A percentile compares a stretch with the other conserved stretches of the same genome.
Conservation (phyloP, 163 green algal species). For the Chlamydomonas reinhardtii region DNA sequence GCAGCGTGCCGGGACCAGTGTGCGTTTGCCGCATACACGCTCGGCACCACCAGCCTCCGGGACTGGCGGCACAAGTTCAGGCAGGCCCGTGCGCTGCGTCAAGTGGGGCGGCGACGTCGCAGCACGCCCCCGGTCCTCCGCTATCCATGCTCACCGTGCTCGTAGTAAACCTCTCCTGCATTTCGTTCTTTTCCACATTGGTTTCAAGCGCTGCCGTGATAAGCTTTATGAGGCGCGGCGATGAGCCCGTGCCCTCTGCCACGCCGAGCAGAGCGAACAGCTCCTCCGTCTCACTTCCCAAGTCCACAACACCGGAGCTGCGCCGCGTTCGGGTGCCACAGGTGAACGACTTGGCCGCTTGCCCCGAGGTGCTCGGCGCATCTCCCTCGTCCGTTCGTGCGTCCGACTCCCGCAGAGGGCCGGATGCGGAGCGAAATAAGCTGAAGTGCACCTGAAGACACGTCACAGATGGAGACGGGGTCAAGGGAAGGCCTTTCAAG, state of each 20-base stretch:
- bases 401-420: neutral
- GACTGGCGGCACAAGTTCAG: too few species aligned
- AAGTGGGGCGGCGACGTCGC: too few species aligned
- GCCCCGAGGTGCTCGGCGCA: constrained; percentile 7
- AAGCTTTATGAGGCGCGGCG: constrained; percentile 30
- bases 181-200: constrained; percentile 41
- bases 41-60: too few species aligned
- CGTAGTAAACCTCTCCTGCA: constrained; percentile 16
- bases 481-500: too few species aligned
- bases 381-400: neutral
- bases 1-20: too few species aligned
- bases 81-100: too few species aligned
- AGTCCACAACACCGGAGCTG: constrained; percentile 2
- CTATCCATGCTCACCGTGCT: constrained; percentile 8
- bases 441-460: constrained; percentile 18
- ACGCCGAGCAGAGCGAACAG: constrained; percentile 28
- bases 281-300: constrained; percentile 11
- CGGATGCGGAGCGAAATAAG: constrained; percentile 16
- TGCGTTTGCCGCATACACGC: too few species aligned
- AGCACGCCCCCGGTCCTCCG: too few species aligned
- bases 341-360: neutral
- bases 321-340: constrained; percentile 14
- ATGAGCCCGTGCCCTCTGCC: constrained; percentile 11
- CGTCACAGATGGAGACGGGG: too few species aligned
- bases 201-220: constrained; percentile 5